phyloP scores from a whole-genome alignment of 176 grass and related monocot species.

The Oryza brachyantha region DNA sequence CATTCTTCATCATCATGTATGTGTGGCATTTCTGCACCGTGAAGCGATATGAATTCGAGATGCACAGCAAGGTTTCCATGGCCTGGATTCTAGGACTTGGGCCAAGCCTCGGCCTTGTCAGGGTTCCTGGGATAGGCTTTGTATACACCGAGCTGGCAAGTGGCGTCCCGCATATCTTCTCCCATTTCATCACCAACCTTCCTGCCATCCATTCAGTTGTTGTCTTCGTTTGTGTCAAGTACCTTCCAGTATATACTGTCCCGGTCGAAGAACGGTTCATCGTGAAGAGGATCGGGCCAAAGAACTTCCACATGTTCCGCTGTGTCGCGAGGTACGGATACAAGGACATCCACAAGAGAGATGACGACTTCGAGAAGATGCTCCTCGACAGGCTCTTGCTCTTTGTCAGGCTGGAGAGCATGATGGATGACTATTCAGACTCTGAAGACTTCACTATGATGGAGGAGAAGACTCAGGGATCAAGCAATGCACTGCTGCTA shows the following conservation, averaged over 20 bases:
- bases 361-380: conserved; percentile 68
- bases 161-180: conserved; percentile 65
- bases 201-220: conserved; percentile 71
- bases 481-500: conserved; percentile 3
- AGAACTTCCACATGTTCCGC: conserved; percentile 63
- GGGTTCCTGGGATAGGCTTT: conserved; percentile 76
- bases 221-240: conserved; percentile 69
- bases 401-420: conserved; percentile 52
- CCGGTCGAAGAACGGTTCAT: conserved; percentile 45
- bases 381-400: conserved; percentile 47
- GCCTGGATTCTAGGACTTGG: conserved; percentile 68
- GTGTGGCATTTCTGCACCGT: conserved; percentile 76
- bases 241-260: conserved; percentile 60
- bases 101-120: conserved; percentile 60
- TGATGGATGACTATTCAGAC: conserved; percentile 59
- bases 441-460: conserved; percentile 43
- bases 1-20: conserved; percentile 59
- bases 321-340: conserved; percentile 71
- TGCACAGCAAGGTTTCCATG: conserved; percentile 69
- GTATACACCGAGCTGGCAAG: conserved; percentile 62
- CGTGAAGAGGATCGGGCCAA: conserved; percentile 50
- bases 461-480: conserved; percentile 26
- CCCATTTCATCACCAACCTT: conserved; percentile 76
- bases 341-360: conserved; percentile 68
- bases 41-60: conserved; percentile 63